Conservation (phyloP, 352 stramenopile species). For the Phytopythium mirpurense region DNA sequence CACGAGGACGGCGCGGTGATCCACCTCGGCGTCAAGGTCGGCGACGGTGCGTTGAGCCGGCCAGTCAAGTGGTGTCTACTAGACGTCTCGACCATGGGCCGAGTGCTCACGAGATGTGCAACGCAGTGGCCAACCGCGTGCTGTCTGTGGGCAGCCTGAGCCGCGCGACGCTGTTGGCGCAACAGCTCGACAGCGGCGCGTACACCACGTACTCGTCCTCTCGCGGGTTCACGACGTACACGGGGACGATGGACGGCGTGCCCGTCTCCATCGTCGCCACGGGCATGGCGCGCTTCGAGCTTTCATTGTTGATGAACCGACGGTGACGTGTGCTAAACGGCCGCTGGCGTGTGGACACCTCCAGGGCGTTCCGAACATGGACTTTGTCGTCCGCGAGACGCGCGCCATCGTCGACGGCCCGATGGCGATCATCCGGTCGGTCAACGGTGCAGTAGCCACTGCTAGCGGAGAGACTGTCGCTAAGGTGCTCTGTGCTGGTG, state of each 20-base stretch:
- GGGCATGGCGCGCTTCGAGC: slow-evolving; percentile 39
- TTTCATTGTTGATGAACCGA: no score
- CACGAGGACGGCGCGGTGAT: slow-evolving; percentile 34
- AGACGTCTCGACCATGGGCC: no score
- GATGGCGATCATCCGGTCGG: slow-evolving; percentile 47
- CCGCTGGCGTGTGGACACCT: no score
- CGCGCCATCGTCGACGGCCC: slow-evolving; percentile 36
- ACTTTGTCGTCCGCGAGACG: slow-evolving; percentile 69
- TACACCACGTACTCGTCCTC: slow-evolving; percentile 28
- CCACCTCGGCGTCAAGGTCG: slow-evolving; percentile 34
- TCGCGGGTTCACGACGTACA: slow-evolving; percentile 60
- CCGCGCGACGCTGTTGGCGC: slow-evolving; percentile 26
- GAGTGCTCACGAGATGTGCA: no score
- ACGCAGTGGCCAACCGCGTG: slow-evolving; percentile 41
- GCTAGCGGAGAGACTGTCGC: no score
- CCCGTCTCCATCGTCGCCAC: slow-evolving; percentile 53
- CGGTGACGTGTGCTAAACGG: no score
- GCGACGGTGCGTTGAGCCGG: slow-evolving; percentile 19
- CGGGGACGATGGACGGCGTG: slow-evolving; percentile 34
- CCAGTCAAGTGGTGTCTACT: no score
- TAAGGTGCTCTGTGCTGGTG: no score
- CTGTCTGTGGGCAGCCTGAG: slow-evolving; percentile 39
- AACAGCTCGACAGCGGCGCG: slow-evolving; percentile 21
- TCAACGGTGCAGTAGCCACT: background rate
- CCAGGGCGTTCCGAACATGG: slow-evolving; percentile 61